These are phyloP conservation scores for Aspergillus affinis DNA, from an alignment of 495 filamentous ascomycete genomes.

Conservation along the genomic window DNA sequence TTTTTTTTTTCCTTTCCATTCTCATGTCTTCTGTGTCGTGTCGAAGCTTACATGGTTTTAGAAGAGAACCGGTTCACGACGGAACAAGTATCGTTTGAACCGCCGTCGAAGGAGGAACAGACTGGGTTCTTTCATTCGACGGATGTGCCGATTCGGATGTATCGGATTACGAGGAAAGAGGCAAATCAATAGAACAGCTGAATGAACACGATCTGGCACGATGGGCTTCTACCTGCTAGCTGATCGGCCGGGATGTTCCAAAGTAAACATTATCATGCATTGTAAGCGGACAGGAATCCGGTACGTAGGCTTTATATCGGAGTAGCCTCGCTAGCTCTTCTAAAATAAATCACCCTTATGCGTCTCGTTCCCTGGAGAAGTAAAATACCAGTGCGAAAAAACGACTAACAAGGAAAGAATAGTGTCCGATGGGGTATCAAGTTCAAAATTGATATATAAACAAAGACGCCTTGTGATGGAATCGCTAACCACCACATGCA, in stretches of 20 bases:
- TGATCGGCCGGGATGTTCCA: too few relatives aligned
- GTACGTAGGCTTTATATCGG: too few relatives aligned
- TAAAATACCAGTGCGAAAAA: slow-evolving; percentile 1
- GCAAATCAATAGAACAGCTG: background rate
- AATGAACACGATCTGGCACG: background rate
- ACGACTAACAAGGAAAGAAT: background rate
- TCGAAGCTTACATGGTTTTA: slow-evolving; percentile 2
- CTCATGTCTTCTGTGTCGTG: background rate
- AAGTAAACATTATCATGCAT: background rate
- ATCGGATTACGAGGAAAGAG: slow-evolving; percentile 29
- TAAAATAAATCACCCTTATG: background rate
- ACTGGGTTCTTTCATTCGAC: slow-evolving; percentile 59
- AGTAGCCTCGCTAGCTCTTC: too few relatives aligned
- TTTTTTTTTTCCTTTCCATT: slow-evolving; percentile 9
- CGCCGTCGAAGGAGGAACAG: slow-evolving; percentile 45
- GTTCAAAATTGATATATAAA: background rate
- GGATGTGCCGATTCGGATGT: slow-evolving; percentile 49
- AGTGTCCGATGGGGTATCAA: background rate
- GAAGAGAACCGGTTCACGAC: slow-evolving; percentile 33
- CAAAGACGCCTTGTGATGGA: background rate
- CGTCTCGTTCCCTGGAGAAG: background rate
- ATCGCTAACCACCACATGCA: background rate
- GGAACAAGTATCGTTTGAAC: slow-evolving; percentile 44
- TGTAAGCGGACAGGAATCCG: background rate
- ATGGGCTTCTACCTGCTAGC: too few relatives aligned